Percentiles rank a stretch among this genome's conserved stretches.
Evolutionary conservation across 148 eudicot species (phyloP).

Genomic region (Mesembryanthemum crystallinum): DNA sequence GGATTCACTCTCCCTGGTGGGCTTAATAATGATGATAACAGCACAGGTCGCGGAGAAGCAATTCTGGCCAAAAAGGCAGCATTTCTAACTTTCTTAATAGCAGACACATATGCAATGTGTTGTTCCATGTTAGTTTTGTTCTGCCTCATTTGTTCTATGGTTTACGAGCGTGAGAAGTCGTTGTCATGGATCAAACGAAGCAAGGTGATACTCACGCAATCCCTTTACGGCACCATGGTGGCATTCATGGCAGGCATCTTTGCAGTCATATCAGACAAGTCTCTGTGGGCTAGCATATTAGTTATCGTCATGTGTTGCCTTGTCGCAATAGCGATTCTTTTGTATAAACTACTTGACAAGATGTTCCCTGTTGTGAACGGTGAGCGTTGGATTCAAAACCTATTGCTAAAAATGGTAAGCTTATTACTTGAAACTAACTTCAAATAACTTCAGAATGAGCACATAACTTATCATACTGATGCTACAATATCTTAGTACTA

Average conservation of each 20-base stretch:
- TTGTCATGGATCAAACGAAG: slow-evolving; percentile 9
- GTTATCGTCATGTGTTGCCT: neutral
- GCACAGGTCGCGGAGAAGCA: slow-evolving; percentile 13
- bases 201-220: neutral
- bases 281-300: slow-evolving; percentile 15
- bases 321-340: neutral
- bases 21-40: slow-evolving; percentile 14
- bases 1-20: slow-evolving; percentile 24
- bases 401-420: neutral
- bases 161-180: neutral
- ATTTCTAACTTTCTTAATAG: slow-evolving; percentile 6
- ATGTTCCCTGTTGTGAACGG: neutral
- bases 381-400: neutral
- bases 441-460: no score
- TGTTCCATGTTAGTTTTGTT: slow-evolving; percentile 19
- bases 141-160: slow-evolving; percentile 23
- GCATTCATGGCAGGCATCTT: slow-evolving; percentile 27
- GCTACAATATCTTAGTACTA: no score
- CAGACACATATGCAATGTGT: slow-evolving; percentile 19
- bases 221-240: slow-evolving; percentile 12
- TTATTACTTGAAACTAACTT: no score
- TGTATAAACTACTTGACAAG: slow-evolving; percentile 7
- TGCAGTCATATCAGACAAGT: slow-evolving; percentile 6
- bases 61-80: neutral
- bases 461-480: no score